A percentile compares a stretch with the other conserved stretches of the same genome.
Conservation (phyloP, 176 grass and related monocot genomes). For the Bothriochloa decipiens region DNA sequence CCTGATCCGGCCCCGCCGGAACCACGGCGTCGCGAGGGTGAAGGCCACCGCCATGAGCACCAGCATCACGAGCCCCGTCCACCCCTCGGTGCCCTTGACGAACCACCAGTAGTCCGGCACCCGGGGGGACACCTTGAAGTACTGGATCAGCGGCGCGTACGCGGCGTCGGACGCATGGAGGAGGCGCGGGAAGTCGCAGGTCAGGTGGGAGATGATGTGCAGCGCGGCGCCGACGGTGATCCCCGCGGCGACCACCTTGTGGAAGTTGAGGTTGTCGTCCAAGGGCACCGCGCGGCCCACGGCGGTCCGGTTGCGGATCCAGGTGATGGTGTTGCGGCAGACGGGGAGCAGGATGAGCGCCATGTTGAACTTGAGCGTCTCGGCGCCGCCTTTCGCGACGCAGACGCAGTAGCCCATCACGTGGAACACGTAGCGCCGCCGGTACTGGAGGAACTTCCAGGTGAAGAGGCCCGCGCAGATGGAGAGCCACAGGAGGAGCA, state of each 20-base stretch:
- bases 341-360: conserved; percentile 91
- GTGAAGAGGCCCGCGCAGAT: conserved; percentile 66
- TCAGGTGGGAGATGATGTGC: conserved; percentile 74
- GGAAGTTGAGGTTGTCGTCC: conserved; percentile 99
- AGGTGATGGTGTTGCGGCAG: conserved; percentile 99
- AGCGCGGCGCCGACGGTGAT: conserved; percentile 65
- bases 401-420: conserved; percentile 99
- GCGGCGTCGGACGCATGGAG: conserved; percentile 57
- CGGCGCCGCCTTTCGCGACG: conserved; percentile 92
- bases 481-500: conserved; percentile 70
- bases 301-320: conserved; percentile 71
- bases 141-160: conserved; percentile 69
- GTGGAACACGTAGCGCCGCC: conserved; percentile 61
- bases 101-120: conserved; percentile 96
- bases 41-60: conserved; percentile 83
- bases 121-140: conserved; percentile 43
- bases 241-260: conserved; percentile 89
- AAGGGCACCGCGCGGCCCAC: conserved; percentile 56
- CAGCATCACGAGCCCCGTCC: conserved; percentile 84
- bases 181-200: conserved; percentile 95
- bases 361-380: conserved; percentile 99
- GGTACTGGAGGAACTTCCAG: conserved; percentile 91
- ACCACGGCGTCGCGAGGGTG: conserved; percentile 85
- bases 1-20: conserved; percentile 51
- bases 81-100: conserved; percentile 87